These are phyloP conservation scores for Apophysomyces variabilis DNA, from an alignment of 371 early-diverging fungal species.

Conservation along the genomic window DNA sequence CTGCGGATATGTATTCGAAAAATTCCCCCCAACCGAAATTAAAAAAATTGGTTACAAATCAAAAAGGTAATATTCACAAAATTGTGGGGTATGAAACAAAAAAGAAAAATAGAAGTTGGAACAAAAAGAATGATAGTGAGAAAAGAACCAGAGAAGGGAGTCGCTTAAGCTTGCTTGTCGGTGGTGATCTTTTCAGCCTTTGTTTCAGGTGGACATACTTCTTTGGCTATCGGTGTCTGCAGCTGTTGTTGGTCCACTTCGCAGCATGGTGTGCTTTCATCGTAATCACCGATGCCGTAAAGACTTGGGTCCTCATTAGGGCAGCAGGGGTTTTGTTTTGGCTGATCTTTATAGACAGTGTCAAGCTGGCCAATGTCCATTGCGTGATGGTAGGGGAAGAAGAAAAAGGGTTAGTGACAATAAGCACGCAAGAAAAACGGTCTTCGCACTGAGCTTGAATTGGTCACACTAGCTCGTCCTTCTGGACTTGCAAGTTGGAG, in stretches of 20 bases:
- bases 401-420: background rate
- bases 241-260: background rate
- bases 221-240: background rate
- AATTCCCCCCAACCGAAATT: too few relatives aligned
- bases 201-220: background rate
- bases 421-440: background rate
- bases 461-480: too few relatives aligned
- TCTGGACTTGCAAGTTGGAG: too few relatives aligned
- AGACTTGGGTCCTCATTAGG: constrained; percentile 4
- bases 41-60: too few relatives aligned
- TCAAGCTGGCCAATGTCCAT: constrained; percentile 7
- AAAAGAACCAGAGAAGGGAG: background rate
- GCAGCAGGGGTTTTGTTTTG: background rate
- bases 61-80: too few relatives aligned
- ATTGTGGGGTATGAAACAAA: too few relatives aligned
- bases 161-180: background rate
- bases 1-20: too few relatives aligned
- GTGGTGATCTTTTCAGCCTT: background rate
- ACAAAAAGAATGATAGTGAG: background rate
- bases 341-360: constrained; percentile 4
- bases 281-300: constrained; percentile 4
- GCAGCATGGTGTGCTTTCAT: constrained; percentile 4
- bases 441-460: background rate
- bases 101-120: too few relatives aligned
- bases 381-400: background rate